Conservation (phyloP, 2,329 filamentous ascomycete genomes). For the Pseudomassariella vexata region DNA sequence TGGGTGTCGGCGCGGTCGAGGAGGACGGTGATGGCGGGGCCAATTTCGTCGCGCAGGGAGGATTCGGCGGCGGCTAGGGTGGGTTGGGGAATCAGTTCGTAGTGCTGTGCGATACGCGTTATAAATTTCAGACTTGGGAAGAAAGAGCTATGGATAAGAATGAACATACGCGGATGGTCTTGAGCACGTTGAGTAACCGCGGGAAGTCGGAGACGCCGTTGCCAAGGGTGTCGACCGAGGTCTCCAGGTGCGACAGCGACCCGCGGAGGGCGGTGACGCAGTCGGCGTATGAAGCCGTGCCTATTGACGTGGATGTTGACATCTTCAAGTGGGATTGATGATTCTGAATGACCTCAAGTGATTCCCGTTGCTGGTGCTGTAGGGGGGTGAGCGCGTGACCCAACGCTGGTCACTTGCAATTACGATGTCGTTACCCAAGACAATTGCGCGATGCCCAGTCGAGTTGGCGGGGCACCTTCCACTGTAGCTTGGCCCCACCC, state of each 20-base stretch:
- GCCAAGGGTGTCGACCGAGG: conserved; percentile 52
- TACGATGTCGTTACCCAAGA: too few species aligned
- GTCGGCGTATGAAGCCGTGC: conserved; percentile 39
- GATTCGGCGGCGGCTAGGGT: conserved; percentile 77
- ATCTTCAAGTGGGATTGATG: not conserved
- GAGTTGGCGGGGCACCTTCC: too few species aligned
- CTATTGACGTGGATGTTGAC: not conserved
- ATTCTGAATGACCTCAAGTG: not conserved
- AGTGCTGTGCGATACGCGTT: conserved; percentile 56
- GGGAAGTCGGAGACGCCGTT: conserved; percentile 54
- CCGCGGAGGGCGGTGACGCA: conserved; percentile 55
- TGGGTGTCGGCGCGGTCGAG: conserved; percentile 78
- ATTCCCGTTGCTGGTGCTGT: not conserved
- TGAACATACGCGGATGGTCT: conserved; percentile 47
- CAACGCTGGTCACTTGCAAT: too few species aligned
- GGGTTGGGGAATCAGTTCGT: conserved; percentile 84
- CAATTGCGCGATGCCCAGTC: too few species aligned
- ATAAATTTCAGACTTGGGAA: not conserved
- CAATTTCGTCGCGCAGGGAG: conserved; percentile 80
- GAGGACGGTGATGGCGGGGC: conserved; percentile 75
- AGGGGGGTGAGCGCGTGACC: too few species aligned
- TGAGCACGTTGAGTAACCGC: conserved; percentile 47
- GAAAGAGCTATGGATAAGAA: not conserved
- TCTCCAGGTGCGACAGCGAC: conserved; percentile 56
- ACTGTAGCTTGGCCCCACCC: too few species aligned